Percentiles rank a stretch among this genome's conserved stretches.
phyloP scores from a whole-genome alignment of 2,329 filamentous ascomycete genomes.

The Rhytidhysteron rufulum region DNA sequence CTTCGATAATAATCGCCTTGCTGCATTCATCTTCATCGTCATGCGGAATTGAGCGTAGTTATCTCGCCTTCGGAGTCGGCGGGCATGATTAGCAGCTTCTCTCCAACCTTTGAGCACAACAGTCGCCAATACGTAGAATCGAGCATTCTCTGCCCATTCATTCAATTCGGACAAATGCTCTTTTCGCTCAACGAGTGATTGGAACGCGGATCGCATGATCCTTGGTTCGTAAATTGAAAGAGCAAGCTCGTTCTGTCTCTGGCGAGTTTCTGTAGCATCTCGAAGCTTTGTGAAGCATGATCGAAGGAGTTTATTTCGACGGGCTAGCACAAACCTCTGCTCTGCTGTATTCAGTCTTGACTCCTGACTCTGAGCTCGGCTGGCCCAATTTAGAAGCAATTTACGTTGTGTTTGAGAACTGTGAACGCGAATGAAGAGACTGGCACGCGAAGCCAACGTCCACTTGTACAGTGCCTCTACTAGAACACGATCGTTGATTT shows the following conservation, averaged over 20 bases:
- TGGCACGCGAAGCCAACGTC: constrained; percentile 49
- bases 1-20: constrained; percentile 34
- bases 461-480: constrained; percentile 58
- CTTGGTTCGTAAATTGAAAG: constrained; percentile 40
- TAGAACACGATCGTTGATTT: constrained; percentile 54
- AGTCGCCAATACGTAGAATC: constrained; percentile 54
- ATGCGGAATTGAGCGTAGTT: constrained; percentile 54
- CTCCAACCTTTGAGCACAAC: constrained; percentile 50
- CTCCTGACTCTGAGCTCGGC: constrained; percentile 20
- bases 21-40: constrained; percentile 52
- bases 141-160: constrained; percentile 52
- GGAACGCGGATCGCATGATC: constrained; percentile 35
- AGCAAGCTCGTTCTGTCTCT: constrained; percentile 32
- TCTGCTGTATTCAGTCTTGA: constrained; percentile 28
- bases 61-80: constrained; percentile 52
- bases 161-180: constrained; percentile 47
- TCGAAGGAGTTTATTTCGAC: constrained; percentile 24
- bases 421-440: constrained; percentile 38
- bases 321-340: constrained; percentile 25
- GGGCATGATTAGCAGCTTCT: constrained; percentile 45
- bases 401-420: constrained; percentile 24
- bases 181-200: constrained; percentile 31
- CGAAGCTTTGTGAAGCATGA: constrained; percentile 25
- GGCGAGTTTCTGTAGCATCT: constrained; percentile 17
- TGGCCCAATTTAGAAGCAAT: constrained; percentile 24